phyloP scores from a whole-genome alignment of 768 basidiomycete species.

The Trichaptum fuscoviolaceum region DNA sequence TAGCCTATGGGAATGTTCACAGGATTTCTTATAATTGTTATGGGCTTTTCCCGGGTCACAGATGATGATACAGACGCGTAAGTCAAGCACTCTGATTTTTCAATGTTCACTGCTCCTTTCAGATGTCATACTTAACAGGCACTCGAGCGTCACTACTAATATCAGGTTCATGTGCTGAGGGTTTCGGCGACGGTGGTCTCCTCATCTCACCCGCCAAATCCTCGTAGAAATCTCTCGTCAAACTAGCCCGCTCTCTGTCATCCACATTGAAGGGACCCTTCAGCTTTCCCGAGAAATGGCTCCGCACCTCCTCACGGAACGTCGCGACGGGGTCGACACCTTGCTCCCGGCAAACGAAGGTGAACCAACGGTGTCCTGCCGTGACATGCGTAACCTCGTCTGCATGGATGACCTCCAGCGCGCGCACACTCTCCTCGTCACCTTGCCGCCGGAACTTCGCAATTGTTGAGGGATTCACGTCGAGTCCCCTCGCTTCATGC shows the following conservation, averaged over 20 bases:
- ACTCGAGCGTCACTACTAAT: neutral
- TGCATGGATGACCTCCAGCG: constrained; percentile 70
- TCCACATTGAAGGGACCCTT: constrained; percentile 81
- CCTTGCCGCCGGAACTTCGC: constrained; percentile 63
- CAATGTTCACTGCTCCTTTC: neutral
- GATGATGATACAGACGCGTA: too few relatives aligned
- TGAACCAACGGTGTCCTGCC: constrained; percentile 79
- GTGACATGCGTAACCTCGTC: constrained; percentile 83
- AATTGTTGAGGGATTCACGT: constrained; percentile 79
- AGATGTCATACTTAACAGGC: neutral
- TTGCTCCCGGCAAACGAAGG: constrained; percentile 60
- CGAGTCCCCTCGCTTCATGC: constrained; percentile 78
- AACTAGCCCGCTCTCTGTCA: constrained; percentile 67
- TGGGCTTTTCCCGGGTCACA: too few relatives aligned
- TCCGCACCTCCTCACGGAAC: constrained; percentile 66
- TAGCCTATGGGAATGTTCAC: constrained; percentile 10
- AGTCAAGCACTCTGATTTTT: too few relatives aligned
- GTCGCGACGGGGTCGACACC: constrained; percentile 54
- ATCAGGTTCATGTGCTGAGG: neutral
- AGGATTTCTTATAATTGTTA: neutral
- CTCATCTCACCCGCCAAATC: constrained; percentile 59
- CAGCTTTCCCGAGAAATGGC: constrained; percentile 66
- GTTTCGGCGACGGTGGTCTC: neutral
- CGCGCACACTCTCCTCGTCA: constrained; percentile 58
- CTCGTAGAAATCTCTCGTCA: constrained; percentile 70